A percentile compares a stretch with the other conserved stretches of the same genome.
Conservation (phyloP, 31 red algal genomes). For the Asparagopsis taxiformis region DNA sequence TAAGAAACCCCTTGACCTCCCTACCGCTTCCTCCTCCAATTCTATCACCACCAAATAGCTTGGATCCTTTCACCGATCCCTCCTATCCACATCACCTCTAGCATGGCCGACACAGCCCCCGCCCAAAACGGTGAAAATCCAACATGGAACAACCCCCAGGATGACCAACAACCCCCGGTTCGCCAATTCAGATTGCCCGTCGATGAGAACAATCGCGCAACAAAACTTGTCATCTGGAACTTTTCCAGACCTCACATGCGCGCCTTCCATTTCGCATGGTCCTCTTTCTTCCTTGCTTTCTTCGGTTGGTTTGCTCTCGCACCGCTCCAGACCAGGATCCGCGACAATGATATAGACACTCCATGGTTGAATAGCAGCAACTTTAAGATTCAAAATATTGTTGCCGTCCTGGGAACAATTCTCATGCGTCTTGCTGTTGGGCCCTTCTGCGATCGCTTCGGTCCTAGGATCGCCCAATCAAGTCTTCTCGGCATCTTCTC, state of each 20-base stretch:
- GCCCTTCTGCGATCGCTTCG: conserved; percentile 90
- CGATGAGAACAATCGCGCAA: conserved; percentile 71
- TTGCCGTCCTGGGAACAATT: conserved; percentile 83
- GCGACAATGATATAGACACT: conserved; percentile 22
- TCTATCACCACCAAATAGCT: too few species aligned
- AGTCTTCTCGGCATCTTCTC: conserved; percentile 72
- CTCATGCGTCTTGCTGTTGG: conserved; percentile 88
- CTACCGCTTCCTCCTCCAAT: too few species aligned
- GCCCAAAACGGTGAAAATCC: too few species aligned
- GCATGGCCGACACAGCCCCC: too few species aligned
- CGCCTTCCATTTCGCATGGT: conserved; percentile 96
- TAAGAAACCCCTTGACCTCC: too few species aligned
- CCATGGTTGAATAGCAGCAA: conserved; percentile 29
- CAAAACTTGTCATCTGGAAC: conserved; percentile 29
- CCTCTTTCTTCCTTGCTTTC: conserved; percentile 98
- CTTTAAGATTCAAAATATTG: conserved; percentile 77
- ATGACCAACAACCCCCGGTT: too few species aligned
- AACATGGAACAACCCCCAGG: too few species aligned
- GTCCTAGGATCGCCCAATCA: conserved; percentile 78
- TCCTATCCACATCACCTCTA: too few species aligned
- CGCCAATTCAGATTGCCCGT: conserved; percentile 77
- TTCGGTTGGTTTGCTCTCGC: conserved; percentile 98
- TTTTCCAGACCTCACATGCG: conserved; percentile 90
- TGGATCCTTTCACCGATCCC: too few species aligned
- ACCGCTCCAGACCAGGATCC: conserved; percentile 76